Evolutionary conservation across 129 eudicot species (phyloP), one percentile per base, ranked within the genome.

Genomic region (Pseudognaphalium luteoalbum): DNA sequence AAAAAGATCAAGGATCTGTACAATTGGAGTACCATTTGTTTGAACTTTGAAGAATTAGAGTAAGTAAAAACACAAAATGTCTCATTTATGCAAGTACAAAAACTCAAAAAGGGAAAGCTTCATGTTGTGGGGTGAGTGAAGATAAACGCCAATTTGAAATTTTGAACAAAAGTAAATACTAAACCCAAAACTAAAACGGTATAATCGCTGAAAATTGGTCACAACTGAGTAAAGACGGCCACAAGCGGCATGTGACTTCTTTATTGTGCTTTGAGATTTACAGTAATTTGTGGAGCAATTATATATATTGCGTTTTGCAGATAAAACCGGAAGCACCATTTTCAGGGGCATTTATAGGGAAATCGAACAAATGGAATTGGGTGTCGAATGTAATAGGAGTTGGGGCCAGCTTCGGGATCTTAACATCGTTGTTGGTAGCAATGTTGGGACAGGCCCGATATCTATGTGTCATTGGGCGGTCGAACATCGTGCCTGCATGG

Each of bases 381-480:
- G 96, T 87, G 79, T 90, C 97, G 25, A 94, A 94, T 73, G 96
- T 89, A 83, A 94, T 91, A 17, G 98, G 98, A 10, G 96, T 78
- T 17, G 98, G 98, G 83, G 98, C 98, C 17, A 94, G 98, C 69
- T 89, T 94, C 19, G 99, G 99, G 66, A 94, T 94, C 78, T 56
- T 91, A 68, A 91, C 99, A 81, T 94, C 99, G 5, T 60, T 94
- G 77, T 71, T 94, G 81, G 99, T 94, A 73, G 84, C 99, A 35
- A 91, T 94, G 99, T 62, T 94, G 74, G 97, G 99, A 1, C 99
- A 94, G 82, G 99, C 99, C 3, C 87, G 99, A n/a, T 94, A 94
- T 87, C 80, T 91, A 84, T 94, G 99, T 66, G 97, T 94, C 58
- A 94, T 94, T 80, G 99, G 99, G 64, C 88, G 99, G 79, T 94